phyloP scores from a whole-genome alignment of 768 basidiomycete species.

The Psilocybe cyanescens region DNA sequence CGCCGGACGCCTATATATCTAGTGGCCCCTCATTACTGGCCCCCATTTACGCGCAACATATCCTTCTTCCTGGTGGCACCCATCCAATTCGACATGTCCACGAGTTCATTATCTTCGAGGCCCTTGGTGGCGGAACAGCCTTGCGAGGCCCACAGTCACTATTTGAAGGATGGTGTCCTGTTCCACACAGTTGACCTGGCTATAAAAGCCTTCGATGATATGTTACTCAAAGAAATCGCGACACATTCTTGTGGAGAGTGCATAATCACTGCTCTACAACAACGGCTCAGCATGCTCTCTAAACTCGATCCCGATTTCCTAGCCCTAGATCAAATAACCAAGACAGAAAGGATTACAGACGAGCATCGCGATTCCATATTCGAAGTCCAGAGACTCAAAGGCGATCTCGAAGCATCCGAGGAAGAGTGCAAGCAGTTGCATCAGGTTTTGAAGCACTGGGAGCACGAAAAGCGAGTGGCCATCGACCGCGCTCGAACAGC shows the following conservation, averaged over 20 bases:
- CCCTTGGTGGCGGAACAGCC: background rate
- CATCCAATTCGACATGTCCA: no score
- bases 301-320: background rate
- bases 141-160: background rate
- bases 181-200: background rate
- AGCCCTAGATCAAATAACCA: background rate
- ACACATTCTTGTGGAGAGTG: no score
- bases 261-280: background rate
- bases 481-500: slow-evolving; percentile 7
- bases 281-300: background rate
- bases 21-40: background rate
- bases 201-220: no score
- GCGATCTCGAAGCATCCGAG: background rate
- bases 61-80: background rate
- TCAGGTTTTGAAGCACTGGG: slow-evolving; percentile 6
- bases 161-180: background rate
- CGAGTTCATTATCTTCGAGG: no score
- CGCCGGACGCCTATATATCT: background rate
- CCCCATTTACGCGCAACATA: background rate
- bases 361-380: background rate
- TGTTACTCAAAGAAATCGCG: no score
- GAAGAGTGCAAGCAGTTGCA: slow-evolving; percentile 6
- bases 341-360: background rate
- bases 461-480: slow-evolving; percentile 2
- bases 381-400: background rate